A percentile compares a stretch with the other conserved stretches of the same genome.
Evolutionary conservation across 2,329 filamentous ascomycete genomes (phyloP).

Genomic region (Teratosphaeria pseudoeucalypti): DNA sequence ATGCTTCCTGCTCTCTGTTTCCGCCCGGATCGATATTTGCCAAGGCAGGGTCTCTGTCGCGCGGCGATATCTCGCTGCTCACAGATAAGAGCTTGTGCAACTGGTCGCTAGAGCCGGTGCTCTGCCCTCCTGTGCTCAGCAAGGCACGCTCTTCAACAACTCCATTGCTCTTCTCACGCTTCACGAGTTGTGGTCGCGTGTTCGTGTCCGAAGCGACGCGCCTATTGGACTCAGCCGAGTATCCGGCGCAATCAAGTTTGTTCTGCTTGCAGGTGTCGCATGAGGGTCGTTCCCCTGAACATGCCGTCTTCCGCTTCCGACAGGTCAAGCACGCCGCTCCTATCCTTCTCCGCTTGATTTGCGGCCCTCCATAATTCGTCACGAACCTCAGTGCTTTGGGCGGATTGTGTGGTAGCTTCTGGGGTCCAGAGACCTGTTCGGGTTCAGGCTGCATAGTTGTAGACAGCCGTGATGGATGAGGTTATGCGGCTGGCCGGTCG

Average conservation of each 20-base stretch:
- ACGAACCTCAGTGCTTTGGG: constrained; percentile 51
- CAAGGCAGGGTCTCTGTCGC: not conserved
- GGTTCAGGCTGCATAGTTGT: not conserved
- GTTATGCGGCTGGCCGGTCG: not conserved
- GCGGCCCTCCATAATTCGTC: constrained; percentile 70
- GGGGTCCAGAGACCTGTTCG: not conserved
- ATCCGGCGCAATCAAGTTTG: constrained; percentile 39
- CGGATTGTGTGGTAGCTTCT: constrained; percentile 4
- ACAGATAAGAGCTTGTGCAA: not conserved
- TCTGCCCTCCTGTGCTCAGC: not conserved
- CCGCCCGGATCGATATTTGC: not conserved
- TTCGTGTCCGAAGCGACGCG: constrained; percentile 9
- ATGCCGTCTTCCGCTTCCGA: constrained; percentile 40
- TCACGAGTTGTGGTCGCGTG: not conserved
- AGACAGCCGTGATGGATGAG: not conserved
- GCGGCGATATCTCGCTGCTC: not conserved
- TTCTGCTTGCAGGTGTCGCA: constrained; percentile 39
- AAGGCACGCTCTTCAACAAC: not conserved
- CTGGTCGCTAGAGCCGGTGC: not conserved
- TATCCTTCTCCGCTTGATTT: constrained; percentile 62
- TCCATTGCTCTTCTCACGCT: not conserved
- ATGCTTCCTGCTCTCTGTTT: constrained; percentile 5
- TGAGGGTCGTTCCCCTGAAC: constrained; percentile 33
- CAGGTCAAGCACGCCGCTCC: constrained; percentile 55
- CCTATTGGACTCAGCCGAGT: constrained; percentile 28